Evolutionary conservation across 1,284 basidiomycete species (phyloP).

Genomic region (Stereum hirsutum): DNA sequence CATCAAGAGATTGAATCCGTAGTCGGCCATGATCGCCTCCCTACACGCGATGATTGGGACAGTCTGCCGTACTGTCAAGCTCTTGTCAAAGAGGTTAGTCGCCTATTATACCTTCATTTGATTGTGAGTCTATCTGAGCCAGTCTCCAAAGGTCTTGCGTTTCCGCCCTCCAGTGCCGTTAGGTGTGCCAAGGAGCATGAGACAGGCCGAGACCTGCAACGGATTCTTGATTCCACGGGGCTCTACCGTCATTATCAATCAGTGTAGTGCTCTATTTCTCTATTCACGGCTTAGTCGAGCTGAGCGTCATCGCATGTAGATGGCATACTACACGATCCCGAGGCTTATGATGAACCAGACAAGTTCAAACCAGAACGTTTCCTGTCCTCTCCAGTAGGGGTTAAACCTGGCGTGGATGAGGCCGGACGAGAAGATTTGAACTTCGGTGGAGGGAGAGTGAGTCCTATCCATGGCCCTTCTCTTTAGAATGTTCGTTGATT

Average conservation of each 20-base stretch:
- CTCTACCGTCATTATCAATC: neutral
- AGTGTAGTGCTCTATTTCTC: neutral
- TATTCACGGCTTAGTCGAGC: neutral
- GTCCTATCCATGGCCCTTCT: no score
- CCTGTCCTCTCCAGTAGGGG: neutral
- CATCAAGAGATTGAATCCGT: neutral
- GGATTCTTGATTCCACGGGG: neutral
- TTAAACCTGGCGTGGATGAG: neutral
- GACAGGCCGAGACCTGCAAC: neutral
- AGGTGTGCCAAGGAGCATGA: neutral
- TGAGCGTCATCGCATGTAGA: neutral
- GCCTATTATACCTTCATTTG: neutral
- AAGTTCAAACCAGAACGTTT: constrained; percentile 1
- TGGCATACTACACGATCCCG: neutral
- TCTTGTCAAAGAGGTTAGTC: neutral
- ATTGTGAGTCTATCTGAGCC: neutral
- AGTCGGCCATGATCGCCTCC: neutral
- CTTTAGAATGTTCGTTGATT: no score
- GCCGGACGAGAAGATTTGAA: neutral
- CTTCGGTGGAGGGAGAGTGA: constrained; percentile 2
- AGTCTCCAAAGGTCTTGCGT: neutral
- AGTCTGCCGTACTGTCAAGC: constrained; percentile 1
- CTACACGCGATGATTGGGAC: neutral
- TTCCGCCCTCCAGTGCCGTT: neutral
- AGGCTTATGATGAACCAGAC: neutral